Evolutionary conservation across 345 rosid species (phyloP).

Genomic region (Syzygium grande): DNA sequence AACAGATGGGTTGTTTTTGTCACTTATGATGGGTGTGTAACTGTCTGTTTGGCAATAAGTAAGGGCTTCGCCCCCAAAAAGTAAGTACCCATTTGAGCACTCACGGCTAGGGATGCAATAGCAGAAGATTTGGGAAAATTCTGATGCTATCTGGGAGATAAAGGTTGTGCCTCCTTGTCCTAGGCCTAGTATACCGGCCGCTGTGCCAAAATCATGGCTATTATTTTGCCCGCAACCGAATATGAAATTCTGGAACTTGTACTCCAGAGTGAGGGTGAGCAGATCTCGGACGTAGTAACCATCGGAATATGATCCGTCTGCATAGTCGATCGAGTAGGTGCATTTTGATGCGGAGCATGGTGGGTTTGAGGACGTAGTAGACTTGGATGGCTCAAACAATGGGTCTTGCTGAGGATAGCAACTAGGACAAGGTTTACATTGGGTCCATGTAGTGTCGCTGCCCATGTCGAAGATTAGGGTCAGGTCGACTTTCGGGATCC

Average conservation of each 20-base stretch:
- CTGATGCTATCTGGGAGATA: not conserved
- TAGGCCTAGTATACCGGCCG: conserved; percentile 5
- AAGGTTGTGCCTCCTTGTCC: not conserved
- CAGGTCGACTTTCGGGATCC: conserved; percentile 6
- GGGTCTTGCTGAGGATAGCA: not conserved
- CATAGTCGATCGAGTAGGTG: not conserved
- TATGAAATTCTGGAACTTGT: not conserved
- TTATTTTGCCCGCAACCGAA: conserved; percentile 12
- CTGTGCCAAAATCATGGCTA: not conserved
- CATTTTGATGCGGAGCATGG: not conserved
- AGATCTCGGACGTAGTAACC: conserved; percentile 6
- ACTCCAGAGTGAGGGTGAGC: conserved; percentile 2
- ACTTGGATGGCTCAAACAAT: conserved; percentile 11
- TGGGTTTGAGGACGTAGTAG: conserved; percentile 9
- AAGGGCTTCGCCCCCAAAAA: not conserved
- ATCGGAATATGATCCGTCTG: not conserved
- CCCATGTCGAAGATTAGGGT: conserved; percentile 13
- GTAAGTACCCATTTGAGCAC: conserved; percentile 10
- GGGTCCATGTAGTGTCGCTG: conserved; percentile 11
- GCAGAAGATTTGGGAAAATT: not conserved
- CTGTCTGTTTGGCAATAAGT: not conserved
- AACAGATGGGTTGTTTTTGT: not conserved
- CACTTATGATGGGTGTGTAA: not conserved
- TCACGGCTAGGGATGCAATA: conserved; percentile 16
- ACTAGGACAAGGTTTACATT: conserved; percentile 3